A percentile compares a stretch with the other conserved stretches of the same genome.
These are phyloP conservation scores for Blepharisma stoltei DNA, from an alignment of 73 alveolate genomes.

Conservation along the genomic window DNA sequence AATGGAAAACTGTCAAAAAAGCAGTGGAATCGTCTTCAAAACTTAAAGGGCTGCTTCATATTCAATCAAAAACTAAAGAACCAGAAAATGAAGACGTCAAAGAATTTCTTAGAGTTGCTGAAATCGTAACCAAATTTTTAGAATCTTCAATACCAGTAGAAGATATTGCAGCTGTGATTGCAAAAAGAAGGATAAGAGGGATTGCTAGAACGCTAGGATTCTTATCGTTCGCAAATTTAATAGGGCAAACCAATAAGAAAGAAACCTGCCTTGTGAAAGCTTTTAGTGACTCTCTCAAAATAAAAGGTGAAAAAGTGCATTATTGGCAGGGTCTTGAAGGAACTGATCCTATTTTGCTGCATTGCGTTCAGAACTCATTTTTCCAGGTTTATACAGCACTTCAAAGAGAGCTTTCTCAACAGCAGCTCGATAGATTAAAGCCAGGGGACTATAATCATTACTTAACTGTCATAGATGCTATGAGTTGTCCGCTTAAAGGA, in stretches of 20 bases:
- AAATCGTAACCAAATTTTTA: not conserved
- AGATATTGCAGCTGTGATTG: not conserved
- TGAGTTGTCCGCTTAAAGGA: not conserved
- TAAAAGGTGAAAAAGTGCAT: not conserved
- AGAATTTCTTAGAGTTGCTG: conserved; percentile 28
- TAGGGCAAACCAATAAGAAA: not conserved
- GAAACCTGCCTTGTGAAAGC: conserved; percentile 12
- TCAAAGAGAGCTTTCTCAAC: not conserved
- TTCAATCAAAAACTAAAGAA: not conserved
- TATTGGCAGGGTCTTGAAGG: not conserved
- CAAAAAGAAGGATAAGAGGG: not conserved
- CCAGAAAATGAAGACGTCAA: conserved; percentile 23
- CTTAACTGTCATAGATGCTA: not conserved
- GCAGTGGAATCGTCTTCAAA: not conserved
- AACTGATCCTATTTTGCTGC: not conserved
- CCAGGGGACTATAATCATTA: not conserved
- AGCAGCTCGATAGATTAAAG: not conserved
- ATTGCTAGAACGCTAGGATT: conserved; percentile 6
- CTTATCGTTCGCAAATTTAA: not conserved
- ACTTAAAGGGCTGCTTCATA: not conserved
- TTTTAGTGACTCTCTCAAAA: not conserved
- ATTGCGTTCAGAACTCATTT: conserved; percentile 1
- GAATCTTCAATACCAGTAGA: not conserved
- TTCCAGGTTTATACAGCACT: not conserved
- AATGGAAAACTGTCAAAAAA: conserved; percentile 18